A percentile compares a stretch with the other conserved stretches of the same genome.
phyloP scores from a whole-genome alignment of 1,139 yeast genomes.

The Geotrichum aggregatum region DNA sequence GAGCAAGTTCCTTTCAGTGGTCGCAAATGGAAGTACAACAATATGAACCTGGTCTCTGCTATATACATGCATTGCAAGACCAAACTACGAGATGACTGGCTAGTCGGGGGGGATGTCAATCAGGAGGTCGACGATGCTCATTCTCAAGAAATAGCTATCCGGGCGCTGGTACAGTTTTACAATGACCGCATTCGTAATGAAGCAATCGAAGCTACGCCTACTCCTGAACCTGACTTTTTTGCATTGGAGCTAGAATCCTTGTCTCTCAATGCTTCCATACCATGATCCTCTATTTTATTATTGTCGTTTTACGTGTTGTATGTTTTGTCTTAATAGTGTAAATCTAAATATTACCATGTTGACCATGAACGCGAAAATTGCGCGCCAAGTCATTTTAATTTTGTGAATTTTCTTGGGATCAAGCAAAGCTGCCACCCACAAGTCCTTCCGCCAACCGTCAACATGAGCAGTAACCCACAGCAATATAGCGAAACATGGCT shows the following conservation, averaged over 20 bases:
- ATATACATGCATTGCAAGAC: slow-evolving; percentile 74
- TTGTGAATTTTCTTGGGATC: neutral
- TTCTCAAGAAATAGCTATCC: slow-evolving; percentile 79
- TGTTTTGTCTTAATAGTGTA: neutral
- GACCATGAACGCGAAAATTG: slow-evolving; percentile 2
- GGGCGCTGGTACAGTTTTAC: slow-evolving; percentile 77
- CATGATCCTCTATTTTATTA: slow-evolving; percentile 1
- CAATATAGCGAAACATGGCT: slow-evolving; percentile 11
- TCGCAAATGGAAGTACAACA: slow-evolving; percentile 86
- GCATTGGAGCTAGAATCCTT: slow-evolving; percentile 18
- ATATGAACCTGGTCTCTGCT: slow-evolving; percentile 89
- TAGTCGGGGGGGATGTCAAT: slow-evolving; percentile 77
- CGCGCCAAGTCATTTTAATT: neutral
- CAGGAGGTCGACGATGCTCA: slow-evolving; percentile 72
- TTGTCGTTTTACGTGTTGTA: neutral
- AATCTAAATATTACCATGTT: neutral
- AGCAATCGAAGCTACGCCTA: neutral
- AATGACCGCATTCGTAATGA: slow-evolving; percentile 46
- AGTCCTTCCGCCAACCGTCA: neutral
- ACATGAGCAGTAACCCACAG: slow-evolving; percentile 2
- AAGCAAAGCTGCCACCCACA: neutral
- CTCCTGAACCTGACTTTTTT: slow-evolving; percentile 14
- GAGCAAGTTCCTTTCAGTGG: slow-evolving; percentile 88
- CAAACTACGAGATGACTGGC: slow-evolving; percentile 79
- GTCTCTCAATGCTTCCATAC: slow-evolving; percentile 5